These are phyloP conservation scores for Priceomyces carsonii DNA, from an alignment of 805 yeast species.

Conservation along the genomic window DNA sequence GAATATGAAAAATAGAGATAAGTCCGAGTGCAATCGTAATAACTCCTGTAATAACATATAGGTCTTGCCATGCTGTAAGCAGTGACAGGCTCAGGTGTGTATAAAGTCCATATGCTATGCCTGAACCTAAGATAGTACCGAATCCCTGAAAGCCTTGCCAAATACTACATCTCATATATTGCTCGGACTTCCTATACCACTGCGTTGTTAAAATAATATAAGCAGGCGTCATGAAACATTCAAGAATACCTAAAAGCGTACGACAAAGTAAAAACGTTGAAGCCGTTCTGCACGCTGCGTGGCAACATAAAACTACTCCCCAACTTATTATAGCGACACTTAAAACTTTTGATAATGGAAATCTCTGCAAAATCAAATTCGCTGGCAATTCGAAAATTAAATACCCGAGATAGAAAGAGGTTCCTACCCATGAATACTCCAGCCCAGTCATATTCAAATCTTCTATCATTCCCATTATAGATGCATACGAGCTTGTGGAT, in stretches of 20 bases:
- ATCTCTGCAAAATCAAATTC: slow-evolving; percentile 10
- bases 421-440: slow-evolving; percentile 44
- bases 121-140: slow-evolving; percentile 37
- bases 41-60: slow-evolving; percentile 43
- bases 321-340: slow-evolving; percentile 13
- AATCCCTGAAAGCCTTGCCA: slow-evolving; percentile 39
- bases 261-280: slow-evolving; percentile 8
- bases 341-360: slow-evolving; percentile 20
- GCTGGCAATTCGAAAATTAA: slow-evolving; percentile 2
- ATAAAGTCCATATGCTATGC: slow-evolving; percentile 26
- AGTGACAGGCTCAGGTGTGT: too few relatives aligned
- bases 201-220: slow-evolving; percentile 7
- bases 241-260: slow-evolving; percentile 21
- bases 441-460: slow-evolving; percentile 41
- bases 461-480: slow-evolving; percentile 43
- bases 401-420: slow-evolving; percentile 43
- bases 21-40: slow-evolving; percentile 34
- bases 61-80: slow-evolving; percentile 40
- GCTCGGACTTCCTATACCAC: slow-evolving; percentile 23
- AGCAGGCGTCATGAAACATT: slow-evolving; percentile 14
- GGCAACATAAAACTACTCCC: slow-evolving; percentile 7
- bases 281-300: slow-evolving; percentile 4
- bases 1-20: slow-evolving; percentile 28
- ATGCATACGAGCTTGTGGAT: slow-evolving; percentile 43
- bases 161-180: slow-evolving; percentile 29